Base-by-base conservation (phyloP, 1,284 basidiomycete species). In the Heterobasidion occidentale region DNA sequence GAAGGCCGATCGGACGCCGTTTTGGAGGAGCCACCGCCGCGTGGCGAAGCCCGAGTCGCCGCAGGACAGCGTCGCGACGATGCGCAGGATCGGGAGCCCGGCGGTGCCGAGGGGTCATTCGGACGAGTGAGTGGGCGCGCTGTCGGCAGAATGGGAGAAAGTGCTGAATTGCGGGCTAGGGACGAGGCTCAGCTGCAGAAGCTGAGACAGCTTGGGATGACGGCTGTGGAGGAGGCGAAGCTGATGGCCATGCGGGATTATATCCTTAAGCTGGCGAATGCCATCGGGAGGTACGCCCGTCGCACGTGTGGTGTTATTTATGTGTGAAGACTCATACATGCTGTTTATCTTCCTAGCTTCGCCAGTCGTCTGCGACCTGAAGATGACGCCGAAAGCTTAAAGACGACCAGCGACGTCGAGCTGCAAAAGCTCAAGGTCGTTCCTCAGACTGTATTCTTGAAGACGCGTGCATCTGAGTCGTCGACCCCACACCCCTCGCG, bases 381-480 rank as follows among this genome's bases (percentile, higher is more conserved):
- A 61, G 76, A 74, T 36, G 85, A 88, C 62, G 71, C 79, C 0
- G 85, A 85, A 34, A 78, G 77, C 56, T 78, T 90, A 4, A 86
- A 88, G 64, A 79, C 83, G 9, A 83, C 77, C 9, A 78, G 78
- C 9, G 80, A 84, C 44, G 77, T 91, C 36, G 88, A 90, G 62
- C 74, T 92, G 46, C 86, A 90, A 68, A 90, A 92, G 67, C 80
- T 95, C 46, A 86, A 89, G 3, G 89, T 98, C n/a, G 91, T 94
- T 0, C 94, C 94, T 6, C 93, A 94, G 60, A 99, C 95, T 0
- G 90, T 99, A 20, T 98, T 99, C 71, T 78, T 99, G 63, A 92
- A 85, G 60, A 70, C 78, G 6, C 74, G 78, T 34, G 68, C 73
- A 35, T 67, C 74, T 5, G 81, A 83, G 5, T 54, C 68, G 17